Base-by-base conservation (phyloP, 805 yeast genomes). In the Jamesozyma lodderae region DNA sequence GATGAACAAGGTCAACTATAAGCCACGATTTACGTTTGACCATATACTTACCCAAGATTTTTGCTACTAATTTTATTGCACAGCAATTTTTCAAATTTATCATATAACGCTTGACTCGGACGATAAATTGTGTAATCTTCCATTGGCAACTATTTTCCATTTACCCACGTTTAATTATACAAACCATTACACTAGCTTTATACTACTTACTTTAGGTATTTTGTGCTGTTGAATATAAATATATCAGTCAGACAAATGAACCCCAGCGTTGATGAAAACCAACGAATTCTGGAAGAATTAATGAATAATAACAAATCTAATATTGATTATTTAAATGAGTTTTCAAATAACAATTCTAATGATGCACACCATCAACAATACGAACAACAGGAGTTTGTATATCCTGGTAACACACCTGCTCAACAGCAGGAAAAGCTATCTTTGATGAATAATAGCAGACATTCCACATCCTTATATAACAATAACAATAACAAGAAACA, bases 371-470 rank as follows among this genome's bases (percentile, higher is more conserved):
- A 31, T 10, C n/a, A 31, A 17, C 15, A 32, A 32, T 20, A 32
- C 25, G 11, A 19, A 32, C 23, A 26, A 19, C 4, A 31, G 6
- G 32, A 33, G 26, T 37, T 41, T 41, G 31, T 31, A 21, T 37
- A 37, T 11, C 36, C 40, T 15, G 35, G 35, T n/a, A 36, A 20
- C n/a, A 30, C 34, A 8, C 57, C 57, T 3, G 55, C 57, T 6
- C 43, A 43, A 29, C 54, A 51, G 33, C 57, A 52, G 20, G 57
- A 52, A 36, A 46, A 41, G 32, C 26, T 52, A 7, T 34, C 42
- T 6, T 46, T 46, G 26, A 39, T 44, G 41, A 24, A 18, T 16
- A 22, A 23, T 15, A 33, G 24, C 31, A 24, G 15, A 4, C n/a
- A 14, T 27, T 4, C 9, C 15, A 14, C 31, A 14, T 15, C 18